Conservation (phyloP, 306 rosid genomes). For the Cicer cuneatum region DNA sequence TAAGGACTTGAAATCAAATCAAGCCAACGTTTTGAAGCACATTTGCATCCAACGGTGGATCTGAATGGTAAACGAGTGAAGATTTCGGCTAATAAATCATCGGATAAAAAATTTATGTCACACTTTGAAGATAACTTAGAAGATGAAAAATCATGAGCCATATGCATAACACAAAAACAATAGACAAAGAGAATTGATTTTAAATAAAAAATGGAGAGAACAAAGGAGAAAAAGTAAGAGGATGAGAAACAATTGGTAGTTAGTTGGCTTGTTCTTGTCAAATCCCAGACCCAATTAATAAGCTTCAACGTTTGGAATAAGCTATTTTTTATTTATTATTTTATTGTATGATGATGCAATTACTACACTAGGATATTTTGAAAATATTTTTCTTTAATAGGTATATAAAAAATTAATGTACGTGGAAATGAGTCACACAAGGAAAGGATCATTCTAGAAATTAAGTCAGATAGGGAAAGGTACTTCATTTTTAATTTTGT, state of each 20-base stretch:
- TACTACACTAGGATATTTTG: background rate
- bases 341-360: background rate
- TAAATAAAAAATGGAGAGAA: background rate
- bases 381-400: background rate
- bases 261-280: constrained; percentile 1
- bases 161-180: background rate
- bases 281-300: constrained; percentile 28
- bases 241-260: background rate
- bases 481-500: background rate
- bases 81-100: constrained; percentile 39
- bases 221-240: background rate
- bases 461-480: constrained; percentile 13
- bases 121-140: background rate
- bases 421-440: background rate
- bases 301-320: background rate
- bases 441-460: no score
- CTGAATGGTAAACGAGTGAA: constrained; percentile 25
- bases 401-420: background rate
- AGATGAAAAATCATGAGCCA: constrained; percentile 31
- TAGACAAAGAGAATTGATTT: background rate
- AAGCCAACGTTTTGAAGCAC: constrained; percentile 30
- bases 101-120: constrained; percentile 25
- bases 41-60: constrained; percentile 28
- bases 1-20: constrained; percentile 19
- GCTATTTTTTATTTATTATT: background rate